These are phyloP conservation scores for Microcyclospora tardicrescens DNA, from an alignment of 2,329 filamentous ascomycete genomes.

Conservation along the genomic window DNA sequence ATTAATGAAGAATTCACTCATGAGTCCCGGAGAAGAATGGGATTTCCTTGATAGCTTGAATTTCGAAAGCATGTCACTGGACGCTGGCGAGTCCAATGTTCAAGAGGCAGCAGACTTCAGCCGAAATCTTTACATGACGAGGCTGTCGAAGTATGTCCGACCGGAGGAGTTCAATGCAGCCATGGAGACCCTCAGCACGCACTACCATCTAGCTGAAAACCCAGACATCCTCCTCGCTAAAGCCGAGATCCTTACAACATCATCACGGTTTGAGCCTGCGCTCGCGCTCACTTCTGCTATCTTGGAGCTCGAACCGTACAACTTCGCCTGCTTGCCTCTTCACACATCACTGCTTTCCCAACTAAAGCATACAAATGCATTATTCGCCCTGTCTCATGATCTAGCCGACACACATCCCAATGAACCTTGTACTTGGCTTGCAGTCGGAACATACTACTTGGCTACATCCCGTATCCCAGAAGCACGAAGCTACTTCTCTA, in stretches of 20 bases:
- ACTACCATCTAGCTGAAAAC: conserved; percentile 78
- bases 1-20: conserved; percentile 88
- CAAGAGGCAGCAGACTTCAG: conserved; percentile 90
- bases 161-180: conserved; percentile 70
- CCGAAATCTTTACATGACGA: conserved; percentile 89
- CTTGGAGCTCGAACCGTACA: conserved; percentile 72
- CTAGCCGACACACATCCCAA: conserved; percentile 83
- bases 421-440: conserved; percentile 84
- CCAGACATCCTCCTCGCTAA: conserved; percentile 81
- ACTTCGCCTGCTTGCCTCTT: conserved; percentile 76
- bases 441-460: conserved; percentile 91
- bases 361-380: conserved; percentile 69
- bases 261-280: conserved; percentile 84
- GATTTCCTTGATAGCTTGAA: conserved; percentile 76
- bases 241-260: conserved; percentile 84
- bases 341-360: conserved; percentile 88
- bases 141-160: conserved; percentile 88
- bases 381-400: conserved; percentile 87
- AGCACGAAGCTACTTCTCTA: conserved; percentile 89
- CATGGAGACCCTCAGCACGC: conserved; percentile 80
- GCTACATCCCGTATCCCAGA: conserved; percentile 81
- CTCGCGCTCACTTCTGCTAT: conserved; percentile 73
- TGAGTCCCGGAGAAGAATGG: conserved; percentile 82
- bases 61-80: conserved; percentile 67
- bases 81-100: conserved; percentile 47